Evolutionary conservation across 495 filamentous ascomycete genomes (phyloP).

Genomic region (Tuber melanosporum): DNA sequence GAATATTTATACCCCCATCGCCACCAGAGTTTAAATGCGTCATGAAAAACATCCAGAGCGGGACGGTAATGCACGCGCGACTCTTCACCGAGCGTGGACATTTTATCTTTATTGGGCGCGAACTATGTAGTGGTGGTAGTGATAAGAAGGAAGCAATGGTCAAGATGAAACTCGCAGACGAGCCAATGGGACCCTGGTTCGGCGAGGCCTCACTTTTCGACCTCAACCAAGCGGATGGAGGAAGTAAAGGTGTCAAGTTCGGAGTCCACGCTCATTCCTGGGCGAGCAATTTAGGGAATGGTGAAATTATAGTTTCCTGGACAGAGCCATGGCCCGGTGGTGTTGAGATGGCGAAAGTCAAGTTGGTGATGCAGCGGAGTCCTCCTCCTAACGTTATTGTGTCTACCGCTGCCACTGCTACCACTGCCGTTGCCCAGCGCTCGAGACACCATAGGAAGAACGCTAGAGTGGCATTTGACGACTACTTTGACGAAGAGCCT

Average conservation of each 20-base stretch:
- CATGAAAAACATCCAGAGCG: conserved; percentile 8
- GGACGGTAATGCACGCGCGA: conserved; percentile 14
- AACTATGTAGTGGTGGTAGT: not conserved
- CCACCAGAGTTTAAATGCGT: conserved; percentile 7
- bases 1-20: not conserved
- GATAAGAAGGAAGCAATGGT: conserved; percentile 4
- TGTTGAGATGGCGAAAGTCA: conserved; percentile 19
- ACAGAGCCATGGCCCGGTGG: conserved; percentile 18
- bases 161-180: conserved; percentile 15
- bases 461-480: not conserved
- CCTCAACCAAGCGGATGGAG: conserved; percentile 1
- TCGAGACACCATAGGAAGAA: not conserved
- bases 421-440: not conserved
- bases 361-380: conserved; percentile 8
- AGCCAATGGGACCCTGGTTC: conserved; percentile 25
- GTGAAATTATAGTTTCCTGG: conserved; percentile 20
- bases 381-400: not conserved
- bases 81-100: conserved; percentile 16
- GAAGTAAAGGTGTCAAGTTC: conserved; percentile 1
- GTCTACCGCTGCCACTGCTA: not conserved
- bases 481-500: conserved; percentile 10
- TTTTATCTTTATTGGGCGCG: conserved; percentile 13
- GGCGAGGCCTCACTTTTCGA: conserved; percentile 18
- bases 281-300: conserved; percentile 1
- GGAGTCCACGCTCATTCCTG: conserved; percentile 17